phyloP scores from a whole-genome alignment of 2,329 filamentous ascomycete genomes.

The Fusarium sp. region DNA sequence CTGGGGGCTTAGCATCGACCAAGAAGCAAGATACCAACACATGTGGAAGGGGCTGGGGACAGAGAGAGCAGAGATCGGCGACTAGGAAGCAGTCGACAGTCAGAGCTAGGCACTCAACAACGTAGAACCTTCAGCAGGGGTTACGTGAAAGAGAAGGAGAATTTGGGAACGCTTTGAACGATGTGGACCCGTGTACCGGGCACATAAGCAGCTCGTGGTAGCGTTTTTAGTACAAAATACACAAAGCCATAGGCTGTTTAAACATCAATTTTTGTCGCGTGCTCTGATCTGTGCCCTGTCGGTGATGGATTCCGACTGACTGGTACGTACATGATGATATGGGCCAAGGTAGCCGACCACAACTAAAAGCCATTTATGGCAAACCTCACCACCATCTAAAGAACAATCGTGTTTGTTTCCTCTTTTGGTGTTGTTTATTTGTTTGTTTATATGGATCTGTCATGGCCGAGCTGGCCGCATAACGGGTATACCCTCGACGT shows the following conservation, averaged over 20 bases:
- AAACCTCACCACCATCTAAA: neutral
- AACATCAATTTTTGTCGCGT: slow-evolving; percentile 32
- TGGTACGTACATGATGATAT: slow-evolving; percentile 21
- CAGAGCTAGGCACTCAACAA: neutral
- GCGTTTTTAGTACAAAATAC: slow-evolving; percentile 42
- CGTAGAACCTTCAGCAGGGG: slow-evolving; percentile 18
- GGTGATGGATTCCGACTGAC: slow-evolving; percentile 18
- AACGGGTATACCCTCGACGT: slow-evolving; percentile 40
- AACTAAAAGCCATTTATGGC: neutral
- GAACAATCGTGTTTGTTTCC: slow-evolving; percentile 25
- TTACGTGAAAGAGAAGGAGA: slow-evolving; percentile 19
- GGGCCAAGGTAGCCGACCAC: slow-evolving; percentile 9
- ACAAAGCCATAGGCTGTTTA: slow-evolving; percentile 45
- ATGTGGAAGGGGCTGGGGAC: slow-evolving; percentile 28
- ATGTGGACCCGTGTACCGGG: slow-evolving; percentile 38
- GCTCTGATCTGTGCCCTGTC: slow-evolving; percentile 32
- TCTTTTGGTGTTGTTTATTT: slow-evolving; percentile 31
- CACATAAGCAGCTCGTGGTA: slow-evolving; percentile 41
- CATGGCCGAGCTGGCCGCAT: slow-evolving; percentile 43
- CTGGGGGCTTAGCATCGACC: slow-evolving; percentile 40
- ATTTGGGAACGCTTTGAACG: slow-evolving; percentile 27
- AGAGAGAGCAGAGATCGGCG: slow-evolving; percentile 29
- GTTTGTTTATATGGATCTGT: slow-evolving; percentile 43
- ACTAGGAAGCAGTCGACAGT: slow-evolving; percentile 27
- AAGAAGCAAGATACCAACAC: slow-evolving; percentile 47